Conservation (phyloP, 2,329 filamentous ascomycete genomes). For the Davidsoniella neocaledoniae region DNA sequence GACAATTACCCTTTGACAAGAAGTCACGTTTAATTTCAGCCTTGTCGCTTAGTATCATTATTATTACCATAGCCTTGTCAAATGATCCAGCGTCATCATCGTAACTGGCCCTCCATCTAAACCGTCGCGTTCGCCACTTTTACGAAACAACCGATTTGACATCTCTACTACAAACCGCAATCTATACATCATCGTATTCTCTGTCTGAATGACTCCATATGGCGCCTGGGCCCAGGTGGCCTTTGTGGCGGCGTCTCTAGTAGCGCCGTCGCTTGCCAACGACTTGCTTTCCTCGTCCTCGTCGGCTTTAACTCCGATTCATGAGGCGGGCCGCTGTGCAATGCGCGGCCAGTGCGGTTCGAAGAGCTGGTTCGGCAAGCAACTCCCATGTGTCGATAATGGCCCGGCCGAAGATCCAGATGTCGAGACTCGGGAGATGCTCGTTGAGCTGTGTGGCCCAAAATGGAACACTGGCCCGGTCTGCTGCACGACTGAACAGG, state of each 20-base stretch:
- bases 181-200: too few species aligned
- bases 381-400: slow-evolving; percentile 88
- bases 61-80: too few species aligned
- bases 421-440: slow-evolving; percentile 52
- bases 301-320: slow-evolving; percentile 35
- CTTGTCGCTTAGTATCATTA: too few species aligned
- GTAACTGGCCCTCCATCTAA: too few species aligned
- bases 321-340: slow-evolving; percentile 77
- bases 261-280: slow-evolving; percentile 12
- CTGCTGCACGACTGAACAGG: slow-evolving; percentile 72
- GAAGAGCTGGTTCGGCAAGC: slow-evolving; percentile 73
- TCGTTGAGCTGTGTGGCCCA: slow-evolving; percentile 71
- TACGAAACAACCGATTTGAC: too few species aligned
- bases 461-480: slow-evolving; percentile 74
- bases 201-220: not conserved
- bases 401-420: slow-evolving; percentile 60
- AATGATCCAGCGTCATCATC: too few species aligned
- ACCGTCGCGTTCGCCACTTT: too few species aligned
- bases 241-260: not conserved
- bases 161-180: too few species aligned
- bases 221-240: slow-evolving; percentile 1
- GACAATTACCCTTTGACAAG: too few species aligned
- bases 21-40: too few species aligned
- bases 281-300: slow-evolving; percentile 9
- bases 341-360: slow-evolving; percentile 86